These are phyloP conservation scores for Aspergillus brunneoviolaceus DNA, from an alignment of 2,329 filamentous ascomycete genomes.

Conservation along the genomic window DNA sequence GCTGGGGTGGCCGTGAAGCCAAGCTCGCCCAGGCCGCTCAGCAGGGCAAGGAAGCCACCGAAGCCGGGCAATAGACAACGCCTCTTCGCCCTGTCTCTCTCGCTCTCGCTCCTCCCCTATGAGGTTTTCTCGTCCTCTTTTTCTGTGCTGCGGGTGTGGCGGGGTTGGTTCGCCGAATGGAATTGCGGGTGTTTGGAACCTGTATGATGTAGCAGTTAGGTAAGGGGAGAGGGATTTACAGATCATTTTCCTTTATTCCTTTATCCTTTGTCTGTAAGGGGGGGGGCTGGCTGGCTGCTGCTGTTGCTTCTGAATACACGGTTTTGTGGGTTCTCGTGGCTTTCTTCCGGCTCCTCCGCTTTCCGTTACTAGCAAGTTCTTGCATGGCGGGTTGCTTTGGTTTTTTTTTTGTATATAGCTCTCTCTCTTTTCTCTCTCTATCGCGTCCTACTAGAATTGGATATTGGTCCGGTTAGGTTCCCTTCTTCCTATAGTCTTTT, in stretches of 20 bases:
- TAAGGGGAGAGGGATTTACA: background rate
- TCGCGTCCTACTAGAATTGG: background rate
- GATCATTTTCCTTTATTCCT: background rate
- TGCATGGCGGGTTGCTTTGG: slow-evolving; percentile 1
- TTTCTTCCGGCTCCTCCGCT: background rate
- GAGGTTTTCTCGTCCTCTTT: slow-evolving; percentile 11
- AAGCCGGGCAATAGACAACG: slow-evolving; percentile 29
- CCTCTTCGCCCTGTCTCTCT: slow-evolving; percentile 2
- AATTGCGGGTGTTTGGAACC: background rate
- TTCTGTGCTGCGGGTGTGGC: background rate
- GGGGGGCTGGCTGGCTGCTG: background rate
- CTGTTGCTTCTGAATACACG: background rate
- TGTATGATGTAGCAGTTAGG: background rate
- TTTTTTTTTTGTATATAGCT: background rate
- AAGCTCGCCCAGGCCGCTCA: slow-evolving; percentile 35
- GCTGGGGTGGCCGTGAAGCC: slow-evolving; percentile 46
- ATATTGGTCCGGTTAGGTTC: background rate
- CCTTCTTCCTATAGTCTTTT: background rate
- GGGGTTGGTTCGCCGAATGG: background rate
- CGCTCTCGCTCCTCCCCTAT: too few relatives aligned
- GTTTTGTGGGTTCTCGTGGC: background rate
- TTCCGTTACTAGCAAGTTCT: background rate
- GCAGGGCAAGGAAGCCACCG: slow-evolving; percentile 29
- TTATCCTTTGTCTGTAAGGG: background rate
- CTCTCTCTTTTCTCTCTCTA: background rate